Evolutionary conservation across 2,329 filamentous ascomycete genomes (phyloP).

Genomic region (Monosporascus ibericus): DNA sequence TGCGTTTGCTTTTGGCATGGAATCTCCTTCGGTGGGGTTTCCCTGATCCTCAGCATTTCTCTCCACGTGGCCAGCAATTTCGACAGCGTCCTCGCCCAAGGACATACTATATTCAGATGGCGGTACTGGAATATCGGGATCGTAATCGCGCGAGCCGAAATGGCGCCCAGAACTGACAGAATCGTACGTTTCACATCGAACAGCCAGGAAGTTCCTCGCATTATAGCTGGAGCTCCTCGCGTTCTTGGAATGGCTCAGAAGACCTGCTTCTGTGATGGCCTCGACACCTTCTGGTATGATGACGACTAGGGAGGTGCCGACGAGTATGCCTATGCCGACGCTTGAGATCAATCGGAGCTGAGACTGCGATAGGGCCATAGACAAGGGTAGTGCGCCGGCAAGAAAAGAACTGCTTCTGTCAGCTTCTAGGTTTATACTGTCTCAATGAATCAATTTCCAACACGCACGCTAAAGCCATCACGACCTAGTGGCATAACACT

Average conservation of each 20-base stretch:
- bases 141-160: neutral
- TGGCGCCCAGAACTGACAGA: constrained; percentile 1
- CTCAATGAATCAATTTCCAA: constrained; percentile 2
- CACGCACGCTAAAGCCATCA: constrained; percentile 31
- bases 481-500: constrained; percentile 18
- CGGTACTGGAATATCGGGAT: neutral
- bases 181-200: constrained; percentile 12
- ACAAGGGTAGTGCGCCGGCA: constrained; percentile 83
- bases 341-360: constrained; percentile 87
- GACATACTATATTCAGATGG: neutral
- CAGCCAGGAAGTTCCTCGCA: constrained; percentile 6
- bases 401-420: constrained; percentile 70
- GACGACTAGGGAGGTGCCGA: constrained; percentile 91
- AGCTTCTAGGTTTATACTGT: constrained; percentile 11
- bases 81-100: neutral
- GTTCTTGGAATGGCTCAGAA: constrained; percentile 23
- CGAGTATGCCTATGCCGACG: constrained; percentile 86
- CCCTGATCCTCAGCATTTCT: constrained; percentile 15
- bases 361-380: constrained; percentile 78
- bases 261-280: constrained; percentile 63
- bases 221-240: constrained; percentile 12
- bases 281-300: constrained; percentile 97
- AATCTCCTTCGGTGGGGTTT: constrained; percentile 2
- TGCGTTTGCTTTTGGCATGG: constrained; percentile 21
- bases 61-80: constrained; percentile 10